These are phyloP conservation scores for Bocquillonia castaneifolia DNA, from an alignment of 441 rosid species.

Conservation along the genomic window DNA sequence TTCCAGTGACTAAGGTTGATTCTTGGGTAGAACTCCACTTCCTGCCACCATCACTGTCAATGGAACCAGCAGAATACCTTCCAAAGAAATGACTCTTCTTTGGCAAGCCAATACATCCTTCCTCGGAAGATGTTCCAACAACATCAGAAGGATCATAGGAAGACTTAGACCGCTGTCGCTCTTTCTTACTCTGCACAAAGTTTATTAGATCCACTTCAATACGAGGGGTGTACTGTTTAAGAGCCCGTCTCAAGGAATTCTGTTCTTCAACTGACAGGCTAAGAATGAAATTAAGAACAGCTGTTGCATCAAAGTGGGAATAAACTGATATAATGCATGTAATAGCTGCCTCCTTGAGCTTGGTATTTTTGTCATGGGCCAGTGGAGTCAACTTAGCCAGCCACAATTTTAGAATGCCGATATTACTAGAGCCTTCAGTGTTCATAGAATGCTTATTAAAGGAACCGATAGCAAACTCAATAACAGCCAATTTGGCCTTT, in stretches of 20 bases:
- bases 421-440: slow-evolving; percentile 75
- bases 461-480: slow-evolving; percentile 83
- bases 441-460: slow-evolving; percentile 71
- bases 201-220: slow-evolving; percentile 95
- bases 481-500: slow-evolving; percentile 97
- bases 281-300: slow-evolving; percentile 89
- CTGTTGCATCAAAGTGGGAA: slow-evolving; percentile 74
- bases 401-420: slow-evolving; percentile 90
- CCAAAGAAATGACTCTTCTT: slow-evolving; percentile 72
- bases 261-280: slow-evolving; percentile 97
- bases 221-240: slow-evolving; percentile 92
- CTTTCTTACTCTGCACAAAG: slow-evolving; percentile 92
- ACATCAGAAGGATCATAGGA: slow-evolving; percentile 79
- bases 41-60: slow-evolving; percentile 78
- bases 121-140: slow-evolving; percentile 87
- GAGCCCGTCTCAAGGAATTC: slow-evolving; percentile 85
- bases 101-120: slow-evolving; percentile 61
- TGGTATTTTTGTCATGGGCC: slow-evolving; percentile 82
- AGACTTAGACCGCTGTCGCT: slow-evolving; percentile 76
- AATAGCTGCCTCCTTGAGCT: slow-evolving; percentile 89
- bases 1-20: slow-evolving; percentile 40
- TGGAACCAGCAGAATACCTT: slow-evolving; percentile 76
- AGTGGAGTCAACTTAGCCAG: slow-evolving; percentile 85
- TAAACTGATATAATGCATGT: slow-evolving; percentile 92
- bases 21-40: slow-evolving; percentile 85